Percentiles rank a stretch among this genome's conserved stretches.
These are phyloP conservation scores for Meripilus lineatus DNA, from an alignment of 1,284 basidiomycete species.

Conservation along the genomic window DNA sequence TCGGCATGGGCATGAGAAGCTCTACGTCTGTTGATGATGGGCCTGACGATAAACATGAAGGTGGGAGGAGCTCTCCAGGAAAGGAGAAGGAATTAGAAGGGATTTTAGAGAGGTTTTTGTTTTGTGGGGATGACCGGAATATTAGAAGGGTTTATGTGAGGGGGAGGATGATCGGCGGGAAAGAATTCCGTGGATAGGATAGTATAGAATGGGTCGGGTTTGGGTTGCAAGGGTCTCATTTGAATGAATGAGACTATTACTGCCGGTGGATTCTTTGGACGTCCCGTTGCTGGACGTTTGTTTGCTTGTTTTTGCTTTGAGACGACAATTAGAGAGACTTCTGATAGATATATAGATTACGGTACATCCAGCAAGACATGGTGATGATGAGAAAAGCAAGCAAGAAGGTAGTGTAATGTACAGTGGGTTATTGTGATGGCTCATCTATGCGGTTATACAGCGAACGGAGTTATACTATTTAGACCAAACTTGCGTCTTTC, in stretches of 20 bases:
- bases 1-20: constrained; percentile 23
- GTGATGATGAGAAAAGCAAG: not conserved
- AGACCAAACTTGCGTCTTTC: too few species aligned
- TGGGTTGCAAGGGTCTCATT: not conserved
- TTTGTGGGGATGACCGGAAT: constrained; percentile 87
- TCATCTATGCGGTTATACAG: too few species aligned
- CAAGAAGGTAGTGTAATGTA: not conserved
- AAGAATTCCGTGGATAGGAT: constrained; percentile 22
- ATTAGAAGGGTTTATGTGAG: constrained; percentile 83
- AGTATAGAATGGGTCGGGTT: not conserved
- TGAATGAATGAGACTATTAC: not conserved
- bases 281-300: not conserved
- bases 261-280: not conserved
- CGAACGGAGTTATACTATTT: too few species aligned
- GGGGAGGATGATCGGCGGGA: constrained; percentile 75
- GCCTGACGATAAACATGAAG: constrained; percentile 12
- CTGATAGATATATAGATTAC: not conserved
- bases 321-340: not conserved
- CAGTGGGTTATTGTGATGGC: too few species aligned
- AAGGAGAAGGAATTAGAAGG: constrained; percentile 37
- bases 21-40: constrained; percentile 8
- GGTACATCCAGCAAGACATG: not conserved
- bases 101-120: constrained; percentile 71
- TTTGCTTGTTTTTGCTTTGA: not conserved
- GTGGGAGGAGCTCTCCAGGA: constrained; percentile 16